phyloP scores from a whole-genome alignment of 75 land plant species.

The Pinus tabuliformis region DNA sequence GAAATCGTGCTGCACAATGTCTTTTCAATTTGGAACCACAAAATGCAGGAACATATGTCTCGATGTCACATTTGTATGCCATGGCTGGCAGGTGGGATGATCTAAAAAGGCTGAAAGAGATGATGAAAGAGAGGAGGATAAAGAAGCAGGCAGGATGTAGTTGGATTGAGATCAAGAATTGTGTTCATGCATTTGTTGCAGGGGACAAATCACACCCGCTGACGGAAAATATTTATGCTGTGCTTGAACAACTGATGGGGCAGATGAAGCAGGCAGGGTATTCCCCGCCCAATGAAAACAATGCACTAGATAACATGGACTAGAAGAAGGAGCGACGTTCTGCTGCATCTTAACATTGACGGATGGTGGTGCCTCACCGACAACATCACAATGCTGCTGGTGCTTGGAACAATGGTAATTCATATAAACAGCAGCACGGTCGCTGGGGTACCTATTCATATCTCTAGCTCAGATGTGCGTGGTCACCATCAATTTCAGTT shows the following conservation, averaged over 20 bases:
- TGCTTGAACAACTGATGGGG: not conserved
- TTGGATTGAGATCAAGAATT: slow-evolving; percentile 12
- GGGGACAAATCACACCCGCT: slow-evolving; percentile 7
- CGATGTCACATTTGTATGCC: slow-evolving; percentile 10
- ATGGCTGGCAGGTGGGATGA: slow-evolving; percentile 13
- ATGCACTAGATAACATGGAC: not conserved
- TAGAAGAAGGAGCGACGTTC: not conserved
- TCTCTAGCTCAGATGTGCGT: too few relatives aligned
- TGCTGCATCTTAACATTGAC: too few relatives aligned
- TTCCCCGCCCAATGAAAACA: not conserved
- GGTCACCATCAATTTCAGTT: too few relatives aligned
- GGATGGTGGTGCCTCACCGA: too few relatives aligned
- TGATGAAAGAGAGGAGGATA: slow-evolving; percentile 9
- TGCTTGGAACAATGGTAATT: too few relatives aligned
- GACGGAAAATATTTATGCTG: slow-evolving; percentile 1
- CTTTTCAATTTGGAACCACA: slow-evolving; percentile 5
- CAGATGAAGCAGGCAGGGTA: slow-evolving; percentile 9
- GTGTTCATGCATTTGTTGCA: slow-evolving; percentile 13
- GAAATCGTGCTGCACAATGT: not conserved
- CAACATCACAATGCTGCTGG: too few relatives aligned
- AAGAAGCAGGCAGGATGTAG: slow-evolving; percentile 7
- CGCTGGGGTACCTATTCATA: too few relatives aligned
- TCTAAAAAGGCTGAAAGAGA: not conserved
- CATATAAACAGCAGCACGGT: too few relatives aligned
- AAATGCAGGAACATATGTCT: slow-evolving; percentile 7